These are phyloP conservation scores for Penicillium sp. DNA, from an alignment of 2,329 filamentous ascomycete species.

Conservation along the genomic window DNA sequence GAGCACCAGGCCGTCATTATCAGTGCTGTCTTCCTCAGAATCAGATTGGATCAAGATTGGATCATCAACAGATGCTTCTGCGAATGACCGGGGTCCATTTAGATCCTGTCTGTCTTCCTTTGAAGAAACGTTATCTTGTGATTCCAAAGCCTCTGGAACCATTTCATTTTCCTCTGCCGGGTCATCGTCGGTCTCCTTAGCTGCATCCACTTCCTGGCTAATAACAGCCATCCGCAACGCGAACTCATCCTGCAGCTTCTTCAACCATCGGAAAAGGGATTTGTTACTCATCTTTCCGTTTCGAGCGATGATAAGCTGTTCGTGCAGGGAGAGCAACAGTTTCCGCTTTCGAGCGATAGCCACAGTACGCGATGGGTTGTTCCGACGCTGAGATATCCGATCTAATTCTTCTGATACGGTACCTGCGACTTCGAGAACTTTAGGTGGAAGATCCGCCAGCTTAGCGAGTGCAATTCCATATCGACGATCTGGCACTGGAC, in stretches of 20 bases:
- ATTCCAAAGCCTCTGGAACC: background rate
- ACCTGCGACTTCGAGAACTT: constrained; percentile 68
- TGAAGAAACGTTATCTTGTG: background rate
- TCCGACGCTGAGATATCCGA: constrained; percentile 57
- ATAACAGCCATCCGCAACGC: constrained; percentile 68
- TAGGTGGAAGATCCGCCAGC: constrained; percentile 68
- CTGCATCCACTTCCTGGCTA: constrained; percentile 42
- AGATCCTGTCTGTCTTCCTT: background rate
- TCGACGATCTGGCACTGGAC: constrained; percentile 67
- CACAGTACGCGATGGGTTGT: constrained; percentile 59
- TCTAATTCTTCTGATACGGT: constrained; percentile 64
- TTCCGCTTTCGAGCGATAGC: constrained; percentile 66
- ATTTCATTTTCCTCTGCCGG: background rate
- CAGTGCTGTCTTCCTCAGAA: background rate
- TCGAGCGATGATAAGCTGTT: constrained; percentile 68
- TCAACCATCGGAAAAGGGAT: constrained; percentile 64
- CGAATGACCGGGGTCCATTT: no score
- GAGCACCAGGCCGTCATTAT: background rate
- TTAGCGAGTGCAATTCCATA: constrained; percentile 85
- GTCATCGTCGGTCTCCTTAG: background rate
- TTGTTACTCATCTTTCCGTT: constrained; percentile 65
- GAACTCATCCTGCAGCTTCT: constrained; percentile 72
- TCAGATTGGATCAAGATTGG: background rate
- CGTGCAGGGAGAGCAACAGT: constrained; percentile 70
- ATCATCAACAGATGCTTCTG: background rate